Evolutionary conservation across 345 rosid genomes (phyloP), one percentile per base, ranked within the genome.

Genomic region (Lepidium didymum): DNA sequence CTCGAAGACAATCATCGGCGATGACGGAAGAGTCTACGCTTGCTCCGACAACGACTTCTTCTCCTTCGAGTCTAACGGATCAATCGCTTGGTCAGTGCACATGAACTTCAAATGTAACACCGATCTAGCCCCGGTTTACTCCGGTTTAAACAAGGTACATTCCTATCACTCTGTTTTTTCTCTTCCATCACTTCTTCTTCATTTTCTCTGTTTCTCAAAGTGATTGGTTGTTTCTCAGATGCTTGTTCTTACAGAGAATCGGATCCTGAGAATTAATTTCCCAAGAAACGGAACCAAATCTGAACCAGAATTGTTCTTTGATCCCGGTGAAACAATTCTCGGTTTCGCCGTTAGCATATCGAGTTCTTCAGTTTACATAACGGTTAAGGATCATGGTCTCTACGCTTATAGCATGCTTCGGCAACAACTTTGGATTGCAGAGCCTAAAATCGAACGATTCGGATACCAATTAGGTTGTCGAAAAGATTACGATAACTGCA

Each of bases 381-480:
- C 72, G 47, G 67, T 93, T 11, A 77, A 80, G 58, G 58, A 80
- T 43, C 80, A 81, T 5, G 95, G 89, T 38, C 84, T 93, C 29
- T 90, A 88, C 5, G 86, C 92, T 7, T 87, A 78, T 47, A 40
- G 53, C 38, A 72, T 70, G 69, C 31, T 61, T 37, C 43, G 43
- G 0, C 87, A 83, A 7, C 69, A 87, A 67, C 78, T 81, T 35
- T 90, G 98, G 98, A 93, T 86, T n/a, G 76, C 75, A 15, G 96
- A 95, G 52, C 89, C 97, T 15, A 79, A 83, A 62, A 66, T 73
- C 5, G 72, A 74, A 59, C 88, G 79, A 8, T 77, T 69, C 45
- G 92, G 92, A 3, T 90, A 86, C 68, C 78, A 78, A 42, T 76
- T 82, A 76, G 98, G 97, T 21, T 90, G 98, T 67, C 49, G 81